These are phyloP conservation scores for Ogataea paraovalis DNA, from an alignment of 805 yeast genomes.

Conservation along the genomic window DNA sequence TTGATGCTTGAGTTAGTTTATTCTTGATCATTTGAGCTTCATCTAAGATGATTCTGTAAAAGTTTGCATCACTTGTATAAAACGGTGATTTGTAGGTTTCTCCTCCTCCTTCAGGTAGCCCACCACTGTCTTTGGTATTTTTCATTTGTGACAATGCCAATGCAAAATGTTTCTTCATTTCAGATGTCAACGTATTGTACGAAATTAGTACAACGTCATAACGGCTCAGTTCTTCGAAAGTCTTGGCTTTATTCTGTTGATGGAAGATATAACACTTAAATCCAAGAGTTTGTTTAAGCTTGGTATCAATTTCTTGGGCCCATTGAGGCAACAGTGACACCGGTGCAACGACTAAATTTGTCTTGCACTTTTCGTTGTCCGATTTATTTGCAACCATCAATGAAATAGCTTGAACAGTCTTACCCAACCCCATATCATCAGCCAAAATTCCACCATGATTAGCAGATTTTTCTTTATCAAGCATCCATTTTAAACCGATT, in stretches of 20 bases:
- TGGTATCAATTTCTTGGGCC: too few relatives aligned
- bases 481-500: conserved; percentile 79
- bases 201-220: conserved; percentile 80
- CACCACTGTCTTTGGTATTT: conserved; percentile 21
- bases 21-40: conserved; percentile 57
- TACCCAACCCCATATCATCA: conserved; percentile 83
- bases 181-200: conserved; percentile 74
- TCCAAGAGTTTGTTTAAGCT: conserved; percentile 23
- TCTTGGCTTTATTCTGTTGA: conserved; percentile 36
- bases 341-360: conserved; percentile 84
- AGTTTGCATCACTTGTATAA: conserved; percentile 45
- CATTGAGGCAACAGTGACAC: conserved; percentile 84
- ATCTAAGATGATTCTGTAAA: conserved; percentile 49
- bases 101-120: conserved; percentile 38
- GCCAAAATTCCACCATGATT: conserved; percentile 69
- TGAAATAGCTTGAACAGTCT: conserved; percentile 66
- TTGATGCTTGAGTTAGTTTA: conserved; percentile 44
- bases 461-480: conserved; percentile 58
- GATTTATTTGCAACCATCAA: conserved; percentile 48
- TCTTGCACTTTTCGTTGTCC: conserved; percentile 33
- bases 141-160: conserved; percentile 33
- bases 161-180: conserved; percentile 62
- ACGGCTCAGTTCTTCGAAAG: conserved; percentile 42
- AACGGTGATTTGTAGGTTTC: conserved; percentile 60
- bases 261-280: conserved; percentile 61